Base-by-base conservation (phyloP, 352 stramenopile genomes). In the Phytophthora crassamura region DNA sequence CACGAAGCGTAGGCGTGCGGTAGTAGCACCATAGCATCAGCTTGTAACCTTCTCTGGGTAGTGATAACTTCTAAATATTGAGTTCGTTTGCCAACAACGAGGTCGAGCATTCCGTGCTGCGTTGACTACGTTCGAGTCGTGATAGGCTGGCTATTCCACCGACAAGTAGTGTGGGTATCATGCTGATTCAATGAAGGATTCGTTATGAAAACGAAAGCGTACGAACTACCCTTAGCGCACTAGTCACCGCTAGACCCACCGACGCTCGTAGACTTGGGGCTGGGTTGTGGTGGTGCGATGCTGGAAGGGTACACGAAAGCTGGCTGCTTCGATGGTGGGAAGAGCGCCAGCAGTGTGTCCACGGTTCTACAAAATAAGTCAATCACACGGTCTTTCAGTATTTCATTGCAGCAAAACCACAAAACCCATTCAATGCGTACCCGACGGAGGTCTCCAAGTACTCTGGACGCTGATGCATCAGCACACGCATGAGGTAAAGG, bases 401-500 rank as follows among this genome's bases (percentile, higher is more conserved):
- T 33, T 25, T 25, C 22, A 25, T 25, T 25, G 22, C 22, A 25
- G 22, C 41, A 48, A 22, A 48, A 32, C 16, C 47, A 54, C 16
- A 14, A 60, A 35, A 47, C 7, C 18, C 28, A 49, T 49, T 34
- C 16, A 49, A 35, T 18, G 41, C 57, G 33, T 42, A 64, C 57
- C 57, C 34, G 45, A 42, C 38, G 6, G 45, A 64, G 20, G 18
- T 28, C 14, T 64, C 40, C 46, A 42, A 16, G 38, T 64, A 64
- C 16, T 64, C 57, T 47, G 57, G 57, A 5, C 46, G 46, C 35
- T 51, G 39, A n/a, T 58, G 35, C 57, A 64, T 64, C 18, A 64
- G 15, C 28, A 45, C 35, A 43, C 57, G 57, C 57, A 64, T 64
- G 15, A 64, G 32, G 22, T 64, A 64, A 10, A 64, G 57, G 9